phyloP scores from a whole-genome alignment of 768 basidiomycete genomes.

The Tylopilus felleus region DNA sequence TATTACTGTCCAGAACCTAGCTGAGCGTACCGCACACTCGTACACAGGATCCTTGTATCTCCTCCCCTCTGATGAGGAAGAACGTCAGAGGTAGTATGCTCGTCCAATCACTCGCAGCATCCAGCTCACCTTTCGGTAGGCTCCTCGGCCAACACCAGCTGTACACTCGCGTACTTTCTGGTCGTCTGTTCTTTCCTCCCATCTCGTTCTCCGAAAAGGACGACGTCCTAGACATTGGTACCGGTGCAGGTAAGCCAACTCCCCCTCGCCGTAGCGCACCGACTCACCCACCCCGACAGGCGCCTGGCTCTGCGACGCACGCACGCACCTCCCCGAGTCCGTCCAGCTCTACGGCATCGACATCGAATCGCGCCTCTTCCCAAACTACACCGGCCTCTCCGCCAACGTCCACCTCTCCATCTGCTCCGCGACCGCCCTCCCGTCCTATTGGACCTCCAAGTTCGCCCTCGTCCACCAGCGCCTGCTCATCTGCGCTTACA shows the following conservation, averaged over 20 bases:
- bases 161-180: slow-evolving; percentile 20
- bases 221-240: slow-evolving; percentile 24
- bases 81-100: slow-evolving; percentile 23
- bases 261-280: no score
- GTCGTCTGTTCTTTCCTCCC: slow-evolving; percentile 21
- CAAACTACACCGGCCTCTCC: neutral
- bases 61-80: slow-evolving; percentile 26
- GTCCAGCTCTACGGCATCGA: slow-evolving; percentile 26
- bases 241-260: slow-evolving; percentile 16
- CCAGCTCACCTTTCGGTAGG: neutral
- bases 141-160: slow-evolving; percentile 18
- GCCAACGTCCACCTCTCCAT: slow-evolving; percentile 21
- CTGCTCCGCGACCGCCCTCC: slow-evolving; percentile 28
- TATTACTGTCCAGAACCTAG: neutral
- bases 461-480: slow-evolving; percentile 35
- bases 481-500: slow-evolving; percentile 29
- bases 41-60: slow-evolving; percentile 21
- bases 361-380: slow-evolving; percentile 25
- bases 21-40: slow-evolving; percentile 19
- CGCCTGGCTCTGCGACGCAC: slow-evolving; percentile 23
- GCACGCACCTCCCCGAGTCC: slow-evolving; percentile 11
- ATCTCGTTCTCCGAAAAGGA: slow-evolving; percentile 12
- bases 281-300: neutral
- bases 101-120: neutral
- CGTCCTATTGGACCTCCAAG: slow-evolving; percentile 27